Percentiles rank a stretch among this genome's conserved stretches.
phyloP scores from a whole-genome alignment of 306 rosid species.

The Oxytropis ochrocephala region DNA sequence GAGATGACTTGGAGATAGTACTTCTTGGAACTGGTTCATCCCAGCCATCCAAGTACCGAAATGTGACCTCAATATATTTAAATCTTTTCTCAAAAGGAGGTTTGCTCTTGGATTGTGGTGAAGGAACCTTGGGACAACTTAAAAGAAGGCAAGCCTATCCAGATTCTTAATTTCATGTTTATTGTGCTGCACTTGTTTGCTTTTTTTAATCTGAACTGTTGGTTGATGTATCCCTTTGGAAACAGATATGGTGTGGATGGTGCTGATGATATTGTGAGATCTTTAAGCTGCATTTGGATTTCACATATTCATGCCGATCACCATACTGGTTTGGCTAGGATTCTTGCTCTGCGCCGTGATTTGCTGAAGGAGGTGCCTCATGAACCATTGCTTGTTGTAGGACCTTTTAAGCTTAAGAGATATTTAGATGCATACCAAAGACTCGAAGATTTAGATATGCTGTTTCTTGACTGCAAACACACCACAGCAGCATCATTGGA shows the following conservation, averaged over 20 bases:
- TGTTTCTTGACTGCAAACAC: slow-evolving; percentile 73
- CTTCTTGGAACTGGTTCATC: slow-evolving; percentile 97
- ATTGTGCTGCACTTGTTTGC: slow-evolving; percentile 1
- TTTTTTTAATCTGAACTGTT: slow-evolving; percentile 11
- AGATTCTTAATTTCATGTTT: slow-evolving; percentile 1
- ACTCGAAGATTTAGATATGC: slow-evolving; percentile 85
- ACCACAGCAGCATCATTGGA: slow-evolving; percentile 50
- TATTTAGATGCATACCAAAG: slow-evolving; percentile 82
- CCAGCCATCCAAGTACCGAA: slow-evolving; percentile 93
- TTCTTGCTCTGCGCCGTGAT: slow-evolving; percentile 71
- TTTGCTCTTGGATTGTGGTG: slow-evolving; percentile 85
- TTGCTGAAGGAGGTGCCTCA: slow-evolving; percentile 63
- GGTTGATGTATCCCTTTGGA: slow-evolving; percentile 26
- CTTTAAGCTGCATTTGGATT: slow-evolving; percentile 74
- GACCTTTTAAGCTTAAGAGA: slow-evolving; percentile 76
- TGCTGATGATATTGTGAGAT: slow-evolving; percentile 70
- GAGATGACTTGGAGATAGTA: slow-evolving; percentile 93
- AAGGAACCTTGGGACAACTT: slow-evolving; percentile 91
- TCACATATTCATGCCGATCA: slow-evolving; percentile 98
- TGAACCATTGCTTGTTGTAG: slow-evolving; percentile 75
- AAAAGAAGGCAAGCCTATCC: slow-evolving; percentile 61
- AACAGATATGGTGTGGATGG: slow-evolving; percentile 79
- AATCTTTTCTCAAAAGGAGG: slow-evolving; percentile 85
- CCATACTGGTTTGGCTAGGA: slow-evolving; percentile 88
- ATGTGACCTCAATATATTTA: slow-evolving; percentile 78